A percentile compares a stretch with the other conserved stretches of the same genome.
Evolutionary conservation across 2,329 filamentous ascomycete species (phyloP).

Genomic region (Didymella segeticola): DNA sequence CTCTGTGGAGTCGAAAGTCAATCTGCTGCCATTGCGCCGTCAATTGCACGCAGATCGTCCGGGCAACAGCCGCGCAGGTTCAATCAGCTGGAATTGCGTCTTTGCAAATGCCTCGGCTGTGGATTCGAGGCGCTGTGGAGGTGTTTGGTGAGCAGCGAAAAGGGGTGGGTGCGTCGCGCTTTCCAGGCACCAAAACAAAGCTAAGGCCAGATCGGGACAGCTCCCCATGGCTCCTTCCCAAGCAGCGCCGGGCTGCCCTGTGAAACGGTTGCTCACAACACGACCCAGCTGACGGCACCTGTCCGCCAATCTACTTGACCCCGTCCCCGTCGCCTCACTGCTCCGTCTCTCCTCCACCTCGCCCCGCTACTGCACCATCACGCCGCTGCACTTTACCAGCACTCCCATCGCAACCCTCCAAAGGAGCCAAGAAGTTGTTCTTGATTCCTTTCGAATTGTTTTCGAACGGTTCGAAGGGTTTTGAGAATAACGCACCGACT

Average conservation of each 20-base stretch:
- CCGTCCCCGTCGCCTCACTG: constrained; percentile 39
- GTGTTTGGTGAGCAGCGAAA: constrained; percentile 21
- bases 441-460: constrained; percentile 70
- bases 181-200: constrained; percentile 25
- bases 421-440: constrained; percentile 61
- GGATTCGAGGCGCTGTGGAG: constrained; percentile 13
- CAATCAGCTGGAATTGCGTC: constrained; percentile 22
- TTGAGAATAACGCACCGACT: constrained; percentile 77
- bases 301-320: constrained; percentile 45
- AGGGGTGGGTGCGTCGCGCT: constrained; percentile 30
- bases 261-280: constrained; percentile 38
- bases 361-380: constrained; percentile 47
- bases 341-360: constrained; percentile 46
- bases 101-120: constrained; percentile 35
- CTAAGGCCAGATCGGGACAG: constrained; percentile 34
- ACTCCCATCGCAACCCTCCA: constrained; percentile 33
- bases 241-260: constrained; percentile 26
- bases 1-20: constrained; percentile 15
- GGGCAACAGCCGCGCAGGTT: constrained; percentile 35
- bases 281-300: constrained; percentile 32
- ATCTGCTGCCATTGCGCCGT: constrained; percentile 21
- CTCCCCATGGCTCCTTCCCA: constrained; percentile 26
- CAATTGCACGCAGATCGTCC: constrained; percentile 24
- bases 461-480: constrained; percentile 62
- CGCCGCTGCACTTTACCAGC: constrained; percentile 35